phyloP scores from a whole-genome alignment of 164 flowering plant genomes.

The Aristolochia contorta region DNA sequence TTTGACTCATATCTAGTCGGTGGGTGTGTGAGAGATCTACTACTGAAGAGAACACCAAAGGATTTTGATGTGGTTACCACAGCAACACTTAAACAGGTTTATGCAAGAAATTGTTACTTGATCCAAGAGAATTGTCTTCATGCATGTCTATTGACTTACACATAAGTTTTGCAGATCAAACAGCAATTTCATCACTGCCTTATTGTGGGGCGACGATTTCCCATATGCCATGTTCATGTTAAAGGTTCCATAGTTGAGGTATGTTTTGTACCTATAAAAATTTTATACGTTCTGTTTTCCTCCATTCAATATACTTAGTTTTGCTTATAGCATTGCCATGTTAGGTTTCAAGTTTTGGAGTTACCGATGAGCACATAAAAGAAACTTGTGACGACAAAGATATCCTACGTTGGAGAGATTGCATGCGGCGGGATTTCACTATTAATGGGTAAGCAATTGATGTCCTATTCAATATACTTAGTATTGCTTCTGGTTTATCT shows the following conservation, averaged over 20 bases:
- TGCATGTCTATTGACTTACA: not conserved
- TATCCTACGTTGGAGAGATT: constrained; percentile 52
- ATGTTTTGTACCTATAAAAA: constrained; percentile 8
- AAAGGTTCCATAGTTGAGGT: constrained; percentile 60
- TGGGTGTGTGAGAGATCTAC: constrained; percentile 91
- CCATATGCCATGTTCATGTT: constrained; percentile 58
- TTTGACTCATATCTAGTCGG: constrained; percentile 81
- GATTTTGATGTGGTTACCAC: constrained; percentile 91
- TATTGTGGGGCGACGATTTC: constrained; percentile 70
- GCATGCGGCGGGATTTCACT: constrained; percentile 76
- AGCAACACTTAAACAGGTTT: constrained; percentile 66
- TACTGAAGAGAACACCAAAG: constrained; percentile 64
- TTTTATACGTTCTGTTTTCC: not conserved
- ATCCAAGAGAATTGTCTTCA: not conserved
- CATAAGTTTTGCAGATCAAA: constrained; percentile 32
- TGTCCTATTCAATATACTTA: not conserved
- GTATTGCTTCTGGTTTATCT: not conserved
- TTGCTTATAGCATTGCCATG: constrained; percentile 1
- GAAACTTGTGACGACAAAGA: constrained; percentile 37
- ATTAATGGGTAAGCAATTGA: constrained; percentile 51
- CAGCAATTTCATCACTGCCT: constrained; percentile 27
- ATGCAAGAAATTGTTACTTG: not conserved
- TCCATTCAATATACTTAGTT: not conserved
- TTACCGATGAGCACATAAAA: constrained; percentile 22
- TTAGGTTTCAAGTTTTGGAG: constrained; percentile 83